Conservation (phyloP, 306 rosid species). For the Purshia tridentata region DNA sequence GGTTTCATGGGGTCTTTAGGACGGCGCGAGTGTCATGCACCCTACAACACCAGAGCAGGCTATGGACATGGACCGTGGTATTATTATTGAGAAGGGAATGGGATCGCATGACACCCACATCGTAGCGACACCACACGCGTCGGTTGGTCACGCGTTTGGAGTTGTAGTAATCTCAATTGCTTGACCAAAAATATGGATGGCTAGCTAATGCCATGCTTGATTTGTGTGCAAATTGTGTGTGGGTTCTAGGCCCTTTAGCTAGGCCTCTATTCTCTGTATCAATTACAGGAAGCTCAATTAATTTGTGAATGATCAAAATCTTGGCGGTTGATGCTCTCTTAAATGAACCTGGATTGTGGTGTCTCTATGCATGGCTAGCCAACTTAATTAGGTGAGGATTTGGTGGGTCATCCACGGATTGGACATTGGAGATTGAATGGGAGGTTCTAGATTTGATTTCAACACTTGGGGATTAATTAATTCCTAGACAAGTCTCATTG, state of each 20-base stretch:
- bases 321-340: background rate
- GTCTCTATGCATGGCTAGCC: background rate
- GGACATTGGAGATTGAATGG: too few relatives aligned
- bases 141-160: constrained; percentile 47
- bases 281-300: too few relatives aligned
- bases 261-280: too few relatives aligned
- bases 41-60: background rate
- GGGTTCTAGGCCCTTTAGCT: too few relatives aligned
- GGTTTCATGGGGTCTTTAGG: background rate
- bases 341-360: background rate
- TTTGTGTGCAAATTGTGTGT: background rate
- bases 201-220: background rate
- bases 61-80: too few relatives aligned
- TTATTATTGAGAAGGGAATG: too few relatives aligned
- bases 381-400: constrained; percentile 3
- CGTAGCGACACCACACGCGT: constrained; percentile 23
- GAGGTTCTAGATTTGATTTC: too few relatives aligned
- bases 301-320: background rate
- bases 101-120: constrained; percentile 9
- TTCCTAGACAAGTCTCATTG: background rate
- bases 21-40: constrained; percentile 25
- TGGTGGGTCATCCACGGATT: constrained; percentile 14
- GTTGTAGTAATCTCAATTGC: background rate
- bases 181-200: background rate
- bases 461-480: too few relatives aligned